phyloP scores from a whole-genome alignment of 2,329 filamentous ascomycete species.

The Trichoderma citrinoviride region DNA sequence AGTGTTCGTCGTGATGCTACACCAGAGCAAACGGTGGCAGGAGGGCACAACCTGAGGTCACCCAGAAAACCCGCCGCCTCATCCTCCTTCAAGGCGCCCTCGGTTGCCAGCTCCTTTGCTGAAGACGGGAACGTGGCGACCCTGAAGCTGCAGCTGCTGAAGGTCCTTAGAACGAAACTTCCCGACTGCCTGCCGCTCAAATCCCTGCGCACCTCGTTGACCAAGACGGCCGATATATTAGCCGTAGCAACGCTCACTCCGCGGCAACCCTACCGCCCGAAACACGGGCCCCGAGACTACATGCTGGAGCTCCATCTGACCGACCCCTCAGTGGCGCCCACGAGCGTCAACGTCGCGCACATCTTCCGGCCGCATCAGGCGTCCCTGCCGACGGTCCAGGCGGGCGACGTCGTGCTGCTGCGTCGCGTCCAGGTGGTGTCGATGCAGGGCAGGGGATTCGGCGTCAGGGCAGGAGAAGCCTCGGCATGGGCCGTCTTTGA shows the following conservation, averaged over 20 bases:
- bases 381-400: slow-evolving; percentile 52
- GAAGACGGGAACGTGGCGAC: slow-evolving; percentile 33
- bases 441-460: slow-evolving; percentile 54
- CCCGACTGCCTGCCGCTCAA: slow-evolving; percentile 54
- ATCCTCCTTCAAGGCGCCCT: slow-evolving; percentile 29
- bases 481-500: slow-evolving; percentile 64
- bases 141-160: slow-evolving; percentile 47
- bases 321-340: slow-evolving; percentile 54
- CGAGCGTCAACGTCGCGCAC: slow-evolving; percentile 52
- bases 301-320: slow-evolving; percentile 57
- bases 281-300: slow-evolving; percentile 57
- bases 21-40: neutral
- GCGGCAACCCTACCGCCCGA: slow-evolving; percentile 52
- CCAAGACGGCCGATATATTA: slow-evolving; percentile 52
- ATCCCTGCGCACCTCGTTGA: slow-evolving; percentile 48
- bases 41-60: slow-evolving; percentile 4
- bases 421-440: slow-evolving; percentile 54
- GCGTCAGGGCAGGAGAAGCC: slow-evolving; percentile 51
- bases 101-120: slow-evolving; percentile 28
- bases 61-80: neutral
- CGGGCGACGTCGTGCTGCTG: slow-evolving; percentile 59
- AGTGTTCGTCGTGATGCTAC: neutral
- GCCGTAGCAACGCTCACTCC: slow-evolving; percentile 54
- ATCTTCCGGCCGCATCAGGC: slow-evolving; percentile 59
- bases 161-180: slow-evolving; percentile 47